A percentile compares a stretch with the other conserved stretches of the same genome.
These are phyloP conservation scores for Aquilaria malaccensis DNA, from an alignment of 345 rosid genomes.

Conservation along the genomic window DNA sequence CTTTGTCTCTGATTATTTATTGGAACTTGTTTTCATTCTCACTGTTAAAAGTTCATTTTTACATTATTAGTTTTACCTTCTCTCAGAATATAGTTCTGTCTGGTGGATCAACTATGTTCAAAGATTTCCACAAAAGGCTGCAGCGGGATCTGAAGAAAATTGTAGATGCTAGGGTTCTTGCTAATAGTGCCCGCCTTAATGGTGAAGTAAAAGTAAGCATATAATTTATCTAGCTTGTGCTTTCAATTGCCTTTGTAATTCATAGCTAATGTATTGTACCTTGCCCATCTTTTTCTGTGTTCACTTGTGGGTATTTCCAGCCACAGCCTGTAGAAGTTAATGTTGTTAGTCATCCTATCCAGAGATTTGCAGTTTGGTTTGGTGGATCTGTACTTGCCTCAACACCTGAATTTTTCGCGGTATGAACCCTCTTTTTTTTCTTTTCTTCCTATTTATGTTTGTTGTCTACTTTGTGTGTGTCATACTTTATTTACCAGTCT, in stretches of 20 bases:
- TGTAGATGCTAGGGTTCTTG: constrained; percentile 85
- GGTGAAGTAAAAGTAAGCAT: constrained; percentile 65
- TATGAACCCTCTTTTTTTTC: constrained; percentile 22
- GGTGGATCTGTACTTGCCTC: constrained; percentile 99
- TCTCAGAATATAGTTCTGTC: constrained; percentile 90
- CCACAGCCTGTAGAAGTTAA: constrained; percentile 93
- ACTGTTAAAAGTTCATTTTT: neutral
- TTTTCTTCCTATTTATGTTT: neutral
- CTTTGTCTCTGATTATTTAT: neutral
- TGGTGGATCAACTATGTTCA: constrained; percentile 99
- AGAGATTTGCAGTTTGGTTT: constrained; percentile 97
- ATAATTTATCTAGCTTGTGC: neutral
- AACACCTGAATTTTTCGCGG: constrained; percentile 92
- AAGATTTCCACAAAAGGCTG: constrained; percentile 94
- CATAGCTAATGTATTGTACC: constrained; percentile 4
- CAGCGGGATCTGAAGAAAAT: constrained; percentile 95
- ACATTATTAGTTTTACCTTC: constrained; percentile 11
- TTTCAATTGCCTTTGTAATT: constrained; percentile 1
- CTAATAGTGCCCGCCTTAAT: constrained; percentile 72
- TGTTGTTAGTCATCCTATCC: constrained; percentile 93
- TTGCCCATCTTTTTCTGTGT: too few relatives aligned
- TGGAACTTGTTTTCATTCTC: neutral
- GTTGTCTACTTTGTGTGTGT: neutral
- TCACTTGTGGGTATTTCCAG: constrained; percentile 23
- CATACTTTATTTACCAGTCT: neutral